Percentiles rank a stretch among this genome's conserved stretches.
Conservation (phyloP, 1,284 basidiomycete species). For the Leccinum subspadiceum region DNA sequence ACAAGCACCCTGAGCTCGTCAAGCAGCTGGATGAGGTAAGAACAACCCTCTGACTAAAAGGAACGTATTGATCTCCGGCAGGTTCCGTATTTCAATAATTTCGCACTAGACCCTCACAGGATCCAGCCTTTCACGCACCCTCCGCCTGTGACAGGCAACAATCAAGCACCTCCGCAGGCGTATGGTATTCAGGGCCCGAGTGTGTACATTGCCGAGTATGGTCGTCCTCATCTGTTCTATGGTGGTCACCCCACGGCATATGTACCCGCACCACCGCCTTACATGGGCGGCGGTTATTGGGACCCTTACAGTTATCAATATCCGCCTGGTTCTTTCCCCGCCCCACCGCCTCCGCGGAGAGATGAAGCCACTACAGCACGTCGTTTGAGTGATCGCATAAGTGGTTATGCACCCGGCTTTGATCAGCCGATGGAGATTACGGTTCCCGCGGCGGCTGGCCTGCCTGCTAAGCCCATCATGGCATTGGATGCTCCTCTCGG, state of each 20-base stretch:
- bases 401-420: conserved; percentile 59
- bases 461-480: conserved; percentile 73
- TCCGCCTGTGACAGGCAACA: conserved; percentile 59
- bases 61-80: conserved; percentile 37
- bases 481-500: conserved; percentile 56
- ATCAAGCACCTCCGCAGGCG: conserved; percentile 73
- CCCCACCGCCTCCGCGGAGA: conserved; percentile 45
- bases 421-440: conserved; percentile 46
- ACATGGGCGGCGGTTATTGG: conserved; percentile 51
- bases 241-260: conserved; percentile 41
- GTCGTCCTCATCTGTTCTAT: conserved; percentile 44
- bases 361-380: conserved; percentile 56
- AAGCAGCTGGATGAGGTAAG: conserved; percentile 74
- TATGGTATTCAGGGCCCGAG: conserved; percentile 68
- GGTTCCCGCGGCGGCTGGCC: conserved; percentile 62
- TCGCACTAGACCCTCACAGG: conserved; percentile 88
- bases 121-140: conserved; percentile 84
- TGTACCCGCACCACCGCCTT: conserved; percentile 44
- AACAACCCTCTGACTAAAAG: conserved; percentile 11
- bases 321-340: conserved; percentile 33
- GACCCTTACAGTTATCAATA: conserved; percentile 50
- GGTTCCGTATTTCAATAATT: conserved; percentile 90
- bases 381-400: conserved; percentile 73
- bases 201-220: conserved; percentile 47
- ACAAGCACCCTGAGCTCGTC: conserved; percentile 83